Evolutionary conservation across 106 monocot genomes (phyloP).

Genomic region (Iris macrosiphon): DNA sequence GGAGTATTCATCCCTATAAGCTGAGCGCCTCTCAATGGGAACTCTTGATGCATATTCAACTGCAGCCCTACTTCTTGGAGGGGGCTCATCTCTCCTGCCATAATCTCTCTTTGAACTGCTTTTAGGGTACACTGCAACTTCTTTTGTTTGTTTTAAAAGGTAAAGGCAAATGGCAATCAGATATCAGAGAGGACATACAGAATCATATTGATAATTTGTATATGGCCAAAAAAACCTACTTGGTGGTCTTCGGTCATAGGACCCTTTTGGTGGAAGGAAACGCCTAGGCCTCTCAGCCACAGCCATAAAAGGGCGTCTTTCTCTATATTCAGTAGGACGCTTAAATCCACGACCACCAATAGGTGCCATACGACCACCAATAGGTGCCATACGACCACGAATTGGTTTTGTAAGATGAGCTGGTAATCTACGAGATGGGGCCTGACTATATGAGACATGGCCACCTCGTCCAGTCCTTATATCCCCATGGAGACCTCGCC

Average conservation of each 20-base stretch:
- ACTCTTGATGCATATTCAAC: conserved; percentile 52
- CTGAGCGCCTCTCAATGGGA: conserved; percentile 39
- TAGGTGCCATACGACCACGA: conserved; percentile 7
- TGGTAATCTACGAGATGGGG: conserved; percentile 27
- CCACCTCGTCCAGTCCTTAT: conserved; percentile 28
- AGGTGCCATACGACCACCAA: conserved; percentile 12
- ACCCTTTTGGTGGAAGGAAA: conserved; percentile 63
- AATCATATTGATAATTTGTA: too few species aligned
- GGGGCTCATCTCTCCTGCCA: conserved; percentile 39
- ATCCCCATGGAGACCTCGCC: conserved; percentile 44
- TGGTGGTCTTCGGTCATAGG: conserved; percentile 65
- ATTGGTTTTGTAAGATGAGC: conserved; percentile 13
- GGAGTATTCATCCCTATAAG: conserved; percentile 70
- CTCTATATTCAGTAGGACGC: conserved; percentile 41
- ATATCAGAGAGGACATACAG: too few species aligned
- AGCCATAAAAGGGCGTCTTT: conserved; percentile 41
- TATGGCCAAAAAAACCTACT: conserved; percentile 13
- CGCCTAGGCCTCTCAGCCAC: conserved; percentile 49
- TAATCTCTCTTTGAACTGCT: conserved; percentile 60
- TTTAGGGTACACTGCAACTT: conserved; percentile 59
- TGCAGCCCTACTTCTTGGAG: conserved; percentile 45
- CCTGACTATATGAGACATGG: conserved; percentile 33
- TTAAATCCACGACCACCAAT: conserved; percentile 27
- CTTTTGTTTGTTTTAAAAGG: too few species aligned
- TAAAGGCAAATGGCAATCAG: too few species aligned